Evolutionary conservation across 345 rosid species (phyloP).

Genomic region (Rhodamnia argentea): DNA sequence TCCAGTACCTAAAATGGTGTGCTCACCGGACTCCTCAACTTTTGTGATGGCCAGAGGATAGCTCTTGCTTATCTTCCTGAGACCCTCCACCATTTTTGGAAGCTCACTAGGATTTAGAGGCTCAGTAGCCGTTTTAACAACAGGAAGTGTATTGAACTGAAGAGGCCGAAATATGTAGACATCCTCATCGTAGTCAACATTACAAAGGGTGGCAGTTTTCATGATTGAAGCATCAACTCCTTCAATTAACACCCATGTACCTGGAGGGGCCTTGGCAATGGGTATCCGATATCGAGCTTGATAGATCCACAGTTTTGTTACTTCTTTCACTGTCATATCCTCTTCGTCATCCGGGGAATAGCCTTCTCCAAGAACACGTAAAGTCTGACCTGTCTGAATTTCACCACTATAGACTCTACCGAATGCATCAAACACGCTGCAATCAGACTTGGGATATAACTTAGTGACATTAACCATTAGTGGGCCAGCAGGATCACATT

Average conservation of each 20-base stretch:
- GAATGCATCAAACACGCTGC: constrained; percentile 93
- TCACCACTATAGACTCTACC: constrained; percentile 90
- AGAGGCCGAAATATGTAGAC: constrained; percentile 77
- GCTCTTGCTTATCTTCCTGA: constrained; percentile 95
- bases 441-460: constrained; percentile 92
- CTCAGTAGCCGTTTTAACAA: constrained; percentile 97
- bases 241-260: constrained; percentile 97
- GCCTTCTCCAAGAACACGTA: constrained; percentile 90
- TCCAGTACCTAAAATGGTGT: constrained; percentile 92
- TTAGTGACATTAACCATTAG: constrained; percentile 95
- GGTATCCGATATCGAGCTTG: constrained; percentile 92
- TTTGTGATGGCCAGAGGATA: constrained; percentile 97
- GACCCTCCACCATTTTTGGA: constrained; percentile 99
- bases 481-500: constrained; percentile 84
- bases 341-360: constrained; percentile 98
- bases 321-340: constrained; percentile 92
- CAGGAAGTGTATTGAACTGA: constrained; percentile 93
- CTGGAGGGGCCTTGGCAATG: constrained; percentile 91
- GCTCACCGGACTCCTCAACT: constrained; percentile 98
- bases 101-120: constrained; percentile 96
- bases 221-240: constrained; percentile 95
- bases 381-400: constrained; percentile 89
- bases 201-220: constrained; percentile 93
- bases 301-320: constrained; percentile 87
- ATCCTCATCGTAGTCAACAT: constrained; percentile 62